Percentiles rank a stretch among this genome's conserved stretches.
Evolutionary conservation across 2,329 filamentous ascomycete genomes (phyloP).

Genomic region (Chaetomiaceae sp.): DNA sequence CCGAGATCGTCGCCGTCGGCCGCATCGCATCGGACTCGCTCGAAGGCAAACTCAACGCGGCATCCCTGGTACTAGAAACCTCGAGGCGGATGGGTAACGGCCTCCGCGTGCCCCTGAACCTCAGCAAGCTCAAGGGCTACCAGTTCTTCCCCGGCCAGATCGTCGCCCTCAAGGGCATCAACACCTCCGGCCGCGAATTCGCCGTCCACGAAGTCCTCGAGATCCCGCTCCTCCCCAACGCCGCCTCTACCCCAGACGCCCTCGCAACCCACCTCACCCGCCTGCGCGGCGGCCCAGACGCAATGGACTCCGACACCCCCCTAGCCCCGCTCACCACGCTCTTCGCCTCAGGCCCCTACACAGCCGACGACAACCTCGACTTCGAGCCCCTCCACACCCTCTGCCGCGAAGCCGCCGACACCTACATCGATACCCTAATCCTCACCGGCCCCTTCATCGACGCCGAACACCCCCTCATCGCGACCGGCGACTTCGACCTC

Average conservation of each 20-base stretch:
- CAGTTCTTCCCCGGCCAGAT: conserved; percentile 95
- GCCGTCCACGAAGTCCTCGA: conserved; percentile 71
- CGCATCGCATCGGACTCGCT: conserved; percentile 82
- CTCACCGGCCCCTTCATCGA: conserved; percentile 87
- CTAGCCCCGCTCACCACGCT: conserved; percentile 69
- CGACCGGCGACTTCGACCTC: conserved; percentile 72
- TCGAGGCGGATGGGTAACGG: conserved; percentile 80
- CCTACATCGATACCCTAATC: conserved; percentile 71
- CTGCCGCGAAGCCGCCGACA: conserved; percentile 69
- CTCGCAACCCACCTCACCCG: conserved; percentile 66
- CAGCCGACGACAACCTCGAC: conserved; percentile 83
- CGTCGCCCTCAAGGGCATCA: conserved; percentile 79
- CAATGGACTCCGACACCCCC: conserved; percentile 54
- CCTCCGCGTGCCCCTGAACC: conserved; percentile 71
- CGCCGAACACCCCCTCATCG: conserved; percentile 81
- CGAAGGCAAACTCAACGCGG: conserved; percentile 81
- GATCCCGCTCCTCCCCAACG: conserved; percentile 67
- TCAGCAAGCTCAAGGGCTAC: conserved; percentile 63
- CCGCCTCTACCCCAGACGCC: conserved; percentile 62
- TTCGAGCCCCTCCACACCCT: conserved; percentile 83
- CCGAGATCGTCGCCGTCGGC: conserved; percentile 83
- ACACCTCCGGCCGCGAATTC: conserved; percentile 80
- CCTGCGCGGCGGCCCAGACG: conserved; percentile 59
- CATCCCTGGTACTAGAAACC: conserved; percentile 83
- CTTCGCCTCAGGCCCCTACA: conserved; percentile 83